phyloP scores from a whole-genome alignment of 805 yeast species.

The Kodamaea sagamina region DNA sequence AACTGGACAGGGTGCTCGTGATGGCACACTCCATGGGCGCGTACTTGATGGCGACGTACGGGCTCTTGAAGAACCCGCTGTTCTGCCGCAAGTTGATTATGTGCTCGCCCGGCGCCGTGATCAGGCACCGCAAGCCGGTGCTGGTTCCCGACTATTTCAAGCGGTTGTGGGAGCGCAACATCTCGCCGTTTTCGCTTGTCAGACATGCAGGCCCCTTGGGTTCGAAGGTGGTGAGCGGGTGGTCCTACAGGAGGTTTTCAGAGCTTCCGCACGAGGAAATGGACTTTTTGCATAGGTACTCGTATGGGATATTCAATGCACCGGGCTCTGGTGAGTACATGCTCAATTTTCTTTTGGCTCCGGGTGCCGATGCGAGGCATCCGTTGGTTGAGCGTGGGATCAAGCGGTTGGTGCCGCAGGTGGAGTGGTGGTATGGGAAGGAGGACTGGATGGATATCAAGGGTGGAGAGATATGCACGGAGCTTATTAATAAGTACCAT shows the following conservation, averaged over 20 bases:
- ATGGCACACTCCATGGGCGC: constrained; percentile 96
- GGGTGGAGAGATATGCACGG: constrained; percentile 48
- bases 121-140: constrained; percentile 45
- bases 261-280: constrained; percentile 49
- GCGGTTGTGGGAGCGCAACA: constrained; percentile 80
- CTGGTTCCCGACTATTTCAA: constrained; percentile 75
- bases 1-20: constrained; percentile 49
- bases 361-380: constrained; percentile 86
- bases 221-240: constrained; percentile 80
- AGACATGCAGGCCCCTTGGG: constrained; percentile 81
- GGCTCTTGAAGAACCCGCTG: constrained; percentile 54
- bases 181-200: constrained; percentile 82
- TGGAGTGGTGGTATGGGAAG: constrained; percentile 86
- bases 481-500: constrained; percentile 28
- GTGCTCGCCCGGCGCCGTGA: constrained; percentile 89
- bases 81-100: constrained; percentile 69
- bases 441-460: constrained; percentile 61
- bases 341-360: constrained; percentile 77
- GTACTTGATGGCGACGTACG: constrained; percentile 70
- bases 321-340: constrained; percentile 94
- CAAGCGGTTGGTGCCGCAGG: constrained; percentile 54
- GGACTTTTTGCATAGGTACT: constrained; percentile 67
- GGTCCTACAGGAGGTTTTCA: constrained; percentile 84
- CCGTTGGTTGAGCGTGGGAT: constrained; percentile 61
- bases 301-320: constrained; percentile 82